phyloP scores from a whole-genome alignment of 768 basidiomycete genomes.

The Strobilomyces echinocephalus region DNA sequence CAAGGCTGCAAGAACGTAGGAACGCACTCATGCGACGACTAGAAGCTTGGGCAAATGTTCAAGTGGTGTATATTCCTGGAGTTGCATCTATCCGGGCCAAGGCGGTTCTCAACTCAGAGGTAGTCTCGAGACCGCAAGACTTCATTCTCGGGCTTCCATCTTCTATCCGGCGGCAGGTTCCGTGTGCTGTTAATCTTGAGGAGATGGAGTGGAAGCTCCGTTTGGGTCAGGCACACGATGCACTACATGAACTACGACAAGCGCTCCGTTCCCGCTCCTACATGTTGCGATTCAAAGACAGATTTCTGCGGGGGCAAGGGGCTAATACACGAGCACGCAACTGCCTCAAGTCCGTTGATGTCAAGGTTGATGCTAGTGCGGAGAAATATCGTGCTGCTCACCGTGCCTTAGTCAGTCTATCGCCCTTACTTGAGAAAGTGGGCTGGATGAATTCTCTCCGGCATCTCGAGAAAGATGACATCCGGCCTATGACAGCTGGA shows the following conservation, averaged over 20 bases:
- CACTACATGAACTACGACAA: background rate
- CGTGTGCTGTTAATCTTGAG: background rate
- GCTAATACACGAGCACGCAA: background rate
- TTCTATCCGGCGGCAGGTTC: background rate
- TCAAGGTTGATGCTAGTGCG: background rate
- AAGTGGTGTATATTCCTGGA: too few species aligned
- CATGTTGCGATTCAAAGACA: background rate
- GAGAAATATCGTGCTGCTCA: background rate
- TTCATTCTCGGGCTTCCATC: background rate
- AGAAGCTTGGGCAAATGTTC: too few species aligned
- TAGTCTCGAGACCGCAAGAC: too few species aligned
- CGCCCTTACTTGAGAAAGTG: background rate
- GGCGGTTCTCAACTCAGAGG: too few species aligned
- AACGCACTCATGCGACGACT: too few species aligned
- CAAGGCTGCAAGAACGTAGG: too few species aligned
- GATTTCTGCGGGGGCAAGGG: background rate
- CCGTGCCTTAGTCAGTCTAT: background rate
- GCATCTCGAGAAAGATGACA: too few species aligned
- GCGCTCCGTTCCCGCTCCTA: background rate
- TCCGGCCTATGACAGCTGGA: background rate
- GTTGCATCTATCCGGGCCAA: too few species aligned
- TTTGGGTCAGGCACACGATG: background rate
- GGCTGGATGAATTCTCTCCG: background rate
- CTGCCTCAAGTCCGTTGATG: too few species aligned
- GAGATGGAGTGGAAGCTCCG: slow-evolving; percentile 3